Conservation (phyloP, 2,329 filamentous ascomycete genomes). For the Ophiosphaerella narmari region DNA sequence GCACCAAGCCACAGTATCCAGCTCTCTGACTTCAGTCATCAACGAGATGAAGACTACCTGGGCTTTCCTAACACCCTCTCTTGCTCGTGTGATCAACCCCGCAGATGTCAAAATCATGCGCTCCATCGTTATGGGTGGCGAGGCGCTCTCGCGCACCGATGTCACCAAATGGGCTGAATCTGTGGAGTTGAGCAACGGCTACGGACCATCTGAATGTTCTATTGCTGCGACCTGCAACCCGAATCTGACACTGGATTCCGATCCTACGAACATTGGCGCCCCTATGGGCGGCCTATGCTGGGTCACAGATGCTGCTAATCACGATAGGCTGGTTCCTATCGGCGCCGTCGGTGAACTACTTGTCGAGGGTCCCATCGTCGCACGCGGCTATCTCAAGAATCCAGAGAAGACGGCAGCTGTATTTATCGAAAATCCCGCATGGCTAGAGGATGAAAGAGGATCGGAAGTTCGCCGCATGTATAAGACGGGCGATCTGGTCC, state of each 20-base stretch:
- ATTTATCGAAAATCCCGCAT: conserved; percentile 35
- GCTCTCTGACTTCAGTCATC: conserved; percentile 45
- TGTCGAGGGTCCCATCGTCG: conserved; percentile 57
- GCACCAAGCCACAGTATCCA: conserved; percentile 51
- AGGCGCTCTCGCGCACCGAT: too few species aligned
- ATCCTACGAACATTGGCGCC: conserved; percentile 47
- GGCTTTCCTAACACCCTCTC: not conserved
- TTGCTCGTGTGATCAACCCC: too few species aligned
- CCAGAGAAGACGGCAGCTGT: conserved; percentile 27
- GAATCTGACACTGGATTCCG: conserved; percentile 18
- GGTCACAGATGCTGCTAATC: conserved; percentile 35
- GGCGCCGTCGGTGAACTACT: conserved; percentile 53
- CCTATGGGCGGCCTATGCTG: conserved; percentile 46
- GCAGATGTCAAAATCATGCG: too few species aligned
- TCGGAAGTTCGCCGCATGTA: conserved; percentile 30
- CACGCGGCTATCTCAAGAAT: conserved; percentile 29
- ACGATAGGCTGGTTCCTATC: conserved; percentile 13
- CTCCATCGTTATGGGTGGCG: too few species aligned
- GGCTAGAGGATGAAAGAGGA: conserved; percentile 19
- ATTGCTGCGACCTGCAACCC: too few species aligned
- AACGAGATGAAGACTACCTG: conserved; percentile 2
- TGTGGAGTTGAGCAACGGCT: too few species aligned
- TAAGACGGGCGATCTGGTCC: conserved; percentile 27
- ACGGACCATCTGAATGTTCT: too few species aligned
- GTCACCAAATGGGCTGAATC: too few species aligned